Evolutionary conservation across 441 rosid genomes (phyloP).

Genomic region (Brassica balearica): DNA sequence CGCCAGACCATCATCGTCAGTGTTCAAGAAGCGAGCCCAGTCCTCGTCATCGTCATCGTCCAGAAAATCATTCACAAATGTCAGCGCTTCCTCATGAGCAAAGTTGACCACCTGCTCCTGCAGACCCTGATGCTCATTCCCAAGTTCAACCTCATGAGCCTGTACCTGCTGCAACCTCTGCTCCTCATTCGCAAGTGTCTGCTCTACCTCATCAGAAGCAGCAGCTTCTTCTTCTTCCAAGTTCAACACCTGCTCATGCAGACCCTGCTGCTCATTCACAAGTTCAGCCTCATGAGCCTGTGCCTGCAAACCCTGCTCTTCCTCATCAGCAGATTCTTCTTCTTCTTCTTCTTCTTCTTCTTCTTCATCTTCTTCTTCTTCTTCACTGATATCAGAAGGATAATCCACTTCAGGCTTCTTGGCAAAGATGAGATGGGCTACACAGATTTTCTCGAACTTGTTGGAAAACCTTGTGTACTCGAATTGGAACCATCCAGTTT

Average conservation of each 20-base stretch:
- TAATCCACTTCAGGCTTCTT: background rate
- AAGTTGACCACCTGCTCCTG: too few species aligned
- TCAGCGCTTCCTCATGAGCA: background rate
- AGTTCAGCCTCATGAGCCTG: background rate
- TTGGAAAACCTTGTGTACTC: background rate
- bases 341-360: too few species aligned
- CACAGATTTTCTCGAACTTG: background rate
- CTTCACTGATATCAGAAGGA: background rate
- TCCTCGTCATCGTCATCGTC: background rate
- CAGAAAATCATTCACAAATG: background rate
- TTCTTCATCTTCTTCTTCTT: background rate
- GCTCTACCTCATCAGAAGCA: background rate
- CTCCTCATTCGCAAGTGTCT: background rate
- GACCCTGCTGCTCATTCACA: background rate
- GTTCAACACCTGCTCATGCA: too few species aligned
- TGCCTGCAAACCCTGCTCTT: too few species aligned
- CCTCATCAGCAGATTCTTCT: too few species aligned
- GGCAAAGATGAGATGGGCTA: background rate
- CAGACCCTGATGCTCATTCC: too few species aligned
- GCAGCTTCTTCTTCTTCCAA: background rate
- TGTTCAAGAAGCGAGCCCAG: background rate
- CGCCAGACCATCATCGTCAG: background rate
- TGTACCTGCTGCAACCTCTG: background rate
- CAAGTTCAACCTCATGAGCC: too few species aligned
- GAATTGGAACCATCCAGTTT: background rate